These are phyloP conservation scores for Phytophthora capsici DNA, from an alignment of 352 stramenopile species.

Conservation along the genomic window DNA sequence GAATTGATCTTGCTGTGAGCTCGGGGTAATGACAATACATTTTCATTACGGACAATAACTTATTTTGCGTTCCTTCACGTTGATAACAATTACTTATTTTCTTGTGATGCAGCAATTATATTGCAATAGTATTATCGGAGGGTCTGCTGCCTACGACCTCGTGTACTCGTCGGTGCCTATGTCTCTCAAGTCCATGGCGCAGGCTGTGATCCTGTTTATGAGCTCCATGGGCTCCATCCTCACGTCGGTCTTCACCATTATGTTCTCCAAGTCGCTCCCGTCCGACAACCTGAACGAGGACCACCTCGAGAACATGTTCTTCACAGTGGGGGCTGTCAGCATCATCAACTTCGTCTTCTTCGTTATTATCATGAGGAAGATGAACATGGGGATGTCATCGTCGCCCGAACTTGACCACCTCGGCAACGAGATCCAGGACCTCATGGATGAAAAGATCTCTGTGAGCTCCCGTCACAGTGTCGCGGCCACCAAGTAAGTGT, in stretches of 20 bases:
- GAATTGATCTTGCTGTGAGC: no score
- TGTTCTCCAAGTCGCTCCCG: conserved; percentile 54
- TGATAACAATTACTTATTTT: no score
- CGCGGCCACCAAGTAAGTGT: conserved; percentile 13
- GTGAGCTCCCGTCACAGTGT: conserved; percentile 9
- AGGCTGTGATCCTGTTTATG: conserved; percentile 55
- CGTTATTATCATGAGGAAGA: conserved; percentile 56
- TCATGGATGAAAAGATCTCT: conserved; percentile 16
- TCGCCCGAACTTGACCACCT: conserved; percentile 23
- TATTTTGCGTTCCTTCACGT: no score
- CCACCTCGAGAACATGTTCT: conserved; percentile 71
- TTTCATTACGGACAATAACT: no score
- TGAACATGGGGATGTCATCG: conserved; percentile 53
- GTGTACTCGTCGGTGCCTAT: conserved; percentile 67
- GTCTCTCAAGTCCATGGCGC: conserved; percentile 55
- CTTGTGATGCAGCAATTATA: no score
- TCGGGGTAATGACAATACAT: no score
- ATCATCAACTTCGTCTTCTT: conserved; percentile 63
- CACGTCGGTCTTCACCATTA: conserved; percentile 34
- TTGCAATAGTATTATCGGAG: no score
- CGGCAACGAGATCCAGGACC: conserved; percentile 17
- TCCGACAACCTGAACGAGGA: conserved; percentile 56
- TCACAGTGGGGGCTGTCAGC: conserved; percentile 52
- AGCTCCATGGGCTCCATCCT: conserved; percentile 55
- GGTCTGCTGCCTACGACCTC: conserved; percentile 64